Percentiles rank a stretch among this genome's conserved stretches.
These are phyloP conservation scores for Phycomyces blakesleeanus DNA, from an alignment of 192 early-diverging fungal genomes.

Conservation along the genomic window DNA sequence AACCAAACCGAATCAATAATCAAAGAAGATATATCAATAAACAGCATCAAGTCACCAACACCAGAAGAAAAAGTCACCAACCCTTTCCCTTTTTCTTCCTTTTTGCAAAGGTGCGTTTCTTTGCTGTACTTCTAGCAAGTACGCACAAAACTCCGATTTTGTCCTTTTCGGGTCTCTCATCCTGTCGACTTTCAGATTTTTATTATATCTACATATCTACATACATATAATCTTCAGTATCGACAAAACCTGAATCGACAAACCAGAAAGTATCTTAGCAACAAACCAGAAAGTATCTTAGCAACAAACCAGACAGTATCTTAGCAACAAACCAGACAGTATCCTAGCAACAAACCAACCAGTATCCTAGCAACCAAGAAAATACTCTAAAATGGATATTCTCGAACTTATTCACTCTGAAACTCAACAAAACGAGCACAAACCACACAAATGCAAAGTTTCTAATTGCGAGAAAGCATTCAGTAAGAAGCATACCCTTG, in stretches of 20 bases:
- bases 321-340: background rate
- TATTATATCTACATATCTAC: too few relatives aligned
- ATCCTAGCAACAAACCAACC: too few relatives aligned
- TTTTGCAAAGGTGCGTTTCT: conserved; percentile 10
- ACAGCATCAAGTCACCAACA: background rate
- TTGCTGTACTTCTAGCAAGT: background rate
- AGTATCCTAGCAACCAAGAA: too few relatives aligned
- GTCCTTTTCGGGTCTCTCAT: background rate
- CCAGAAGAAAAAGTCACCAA: background rate
- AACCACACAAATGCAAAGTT: conserved; percentile 55
- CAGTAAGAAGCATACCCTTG: conserved; percentile 2
- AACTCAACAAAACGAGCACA: conserved; percentile 44
- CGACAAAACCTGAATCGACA: background rate
- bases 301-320: too few relatives aligned
- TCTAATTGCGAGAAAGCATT: conserved; percentile 66
- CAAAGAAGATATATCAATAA: too few relatives aligned
- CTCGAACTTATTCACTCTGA: conserved; percentile 53
- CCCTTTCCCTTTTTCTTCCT: conserved; percentile 12
- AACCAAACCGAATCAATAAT: too few relatives aligned
- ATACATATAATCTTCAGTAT: too few relatives aligned
- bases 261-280: too few relatives aligned
- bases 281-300: too few relatives aligned
- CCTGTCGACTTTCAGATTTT: conserved; percentile 2
- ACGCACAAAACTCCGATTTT: background rate
- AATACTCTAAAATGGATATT: conserved; percentile 19